These are phyloP conservation scores for Hypoxylon sp. DNA, from an alignment of 2,329 filamentous ascomycete species.

Conservation along the genomic window DNA sequence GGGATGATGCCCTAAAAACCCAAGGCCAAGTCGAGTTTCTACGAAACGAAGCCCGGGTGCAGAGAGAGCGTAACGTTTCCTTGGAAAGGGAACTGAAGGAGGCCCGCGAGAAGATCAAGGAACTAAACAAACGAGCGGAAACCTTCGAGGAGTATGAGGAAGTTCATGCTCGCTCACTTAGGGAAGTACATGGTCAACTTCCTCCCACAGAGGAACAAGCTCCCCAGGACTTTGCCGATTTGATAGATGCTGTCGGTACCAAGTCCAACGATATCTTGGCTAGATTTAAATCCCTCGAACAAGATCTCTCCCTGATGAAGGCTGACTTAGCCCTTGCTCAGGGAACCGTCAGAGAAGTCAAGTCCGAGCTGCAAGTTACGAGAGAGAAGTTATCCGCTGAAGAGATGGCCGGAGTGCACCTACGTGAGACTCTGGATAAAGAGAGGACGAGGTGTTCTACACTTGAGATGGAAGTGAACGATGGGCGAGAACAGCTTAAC, in stretches of 20 bases:
- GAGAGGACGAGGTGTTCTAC: slow-evolving; percentile 66
- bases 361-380: slow-evolving; percentile 66
- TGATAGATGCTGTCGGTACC: slow-evolving; percentile 70
- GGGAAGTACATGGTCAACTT: slow-evolving; percentile 69
- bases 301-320: slow-evolving; percentile 68
- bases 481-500: slow-evolving; percentile 76
- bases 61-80: slow-evolving; percentile 69
- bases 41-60: slow-evolving; percentile 69
- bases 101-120: slow-evolving; percentile 65
- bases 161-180: slow-evolving; percentile 65
- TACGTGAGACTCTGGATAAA: slow-evolving; percentile 65
- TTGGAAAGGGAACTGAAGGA: slow-evolving; percentile 68
- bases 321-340: slow-evolving; percentile 73
- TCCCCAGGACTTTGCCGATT: slow-evolving; percentile 67
- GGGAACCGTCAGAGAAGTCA: slow-evolving; percentile 65
- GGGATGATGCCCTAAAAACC: slow-evolving; percentile 67
- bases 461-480: slow-evolving; percentile 68
- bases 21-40: slow-evolving; percentile 73
- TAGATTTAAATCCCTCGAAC: slow-evolving; percentile 70
- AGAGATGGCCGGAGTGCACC: slow-evolving; percentile 63
- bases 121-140: slow-evolving; percentile 63
- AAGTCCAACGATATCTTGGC: slow-evolving; percentile 69
- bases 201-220: slow-evolving; percentile 61
- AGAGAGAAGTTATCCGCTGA: slow-evolving; percentile 65
- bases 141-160: slow-evolving; percentile 64